Conservation (phyloP, 306 rosid genomes). For the Senna tora region DNA sequence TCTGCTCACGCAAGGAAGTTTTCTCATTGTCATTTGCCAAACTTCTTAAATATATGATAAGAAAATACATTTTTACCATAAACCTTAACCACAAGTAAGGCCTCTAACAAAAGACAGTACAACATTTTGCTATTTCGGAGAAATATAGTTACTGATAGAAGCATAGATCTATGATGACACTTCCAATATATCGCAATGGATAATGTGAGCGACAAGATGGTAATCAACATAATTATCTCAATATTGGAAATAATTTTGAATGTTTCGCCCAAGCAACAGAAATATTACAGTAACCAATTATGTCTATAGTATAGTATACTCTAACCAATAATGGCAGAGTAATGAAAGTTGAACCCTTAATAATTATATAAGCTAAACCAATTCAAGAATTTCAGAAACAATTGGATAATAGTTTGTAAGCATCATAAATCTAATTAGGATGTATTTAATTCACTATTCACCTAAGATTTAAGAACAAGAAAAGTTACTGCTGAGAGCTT, state of each 20-base stretch:
- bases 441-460: no score
- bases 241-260: background rate
- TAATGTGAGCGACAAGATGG: background rate
- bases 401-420: background rate
- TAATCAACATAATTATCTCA: background rate
- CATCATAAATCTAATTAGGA: background rate
- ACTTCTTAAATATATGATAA: background rate
- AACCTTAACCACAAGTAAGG: background rate
- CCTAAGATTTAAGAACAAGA: background rate
- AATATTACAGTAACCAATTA: background rate
- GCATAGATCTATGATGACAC: background rate
- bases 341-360: background rate
- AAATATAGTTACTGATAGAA: background rate
- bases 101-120: background rate
- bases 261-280: no score
- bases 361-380: background rate
- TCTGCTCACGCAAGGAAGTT: background rate
- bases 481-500: background rate
- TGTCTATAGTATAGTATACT: background rate
- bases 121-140: no score
- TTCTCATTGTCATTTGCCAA: background rate
- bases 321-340: background rate
- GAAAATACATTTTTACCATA: background rate
- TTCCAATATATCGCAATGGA: background rate
- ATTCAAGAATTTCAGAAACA: background rate